A percentile compares a stretch with the other conserved stretches of the same genome.
These are phyloP conservation scores for Ambrosia hybrid DNA, from an alignment of 140 eudicot genomes.

Conservation along the genomic window DNA sequence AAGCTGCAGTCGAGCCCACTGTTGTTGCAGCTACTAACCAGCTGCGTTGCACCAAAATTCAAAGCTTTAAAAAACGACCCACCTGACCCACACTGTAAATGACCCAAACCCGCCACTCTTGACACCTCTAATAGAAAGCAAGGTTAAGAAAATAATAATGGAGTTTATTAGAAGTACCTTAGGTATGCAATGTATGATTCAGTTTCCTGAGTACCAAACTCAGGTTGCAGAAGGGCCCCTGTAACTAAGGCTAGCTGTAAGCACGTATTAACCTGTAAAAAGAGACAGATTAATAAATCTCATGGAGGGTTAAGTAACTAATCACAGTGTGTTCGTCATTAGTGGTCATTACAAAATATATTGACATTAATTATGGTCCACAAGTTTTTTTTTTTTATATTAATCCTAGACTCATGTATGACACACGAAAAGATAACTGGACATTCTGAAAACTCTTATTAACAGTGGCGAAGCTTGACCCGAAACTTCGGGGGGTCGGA, in stretches of 20 bases:
- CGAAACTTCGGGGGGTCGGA: no score
- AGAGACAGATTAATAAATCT: not conserved
- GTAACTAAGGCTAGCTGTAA: conserved; percentile 82
- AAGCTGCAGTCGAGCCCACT: conserved; percentile 83
- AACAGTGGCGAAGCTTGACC: no score
- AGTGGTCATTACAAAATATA: no score
- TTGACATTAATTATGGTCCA: no score
- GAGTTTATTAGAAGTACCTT: conserved; percentile 45
- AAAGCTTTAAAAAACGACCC: not conserved
- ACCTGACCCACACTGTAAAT: not conserved
- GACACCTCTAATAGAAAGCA: not conserved
- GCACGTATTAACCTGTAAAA: conserved; percentile 79
- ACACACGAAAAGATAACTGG: not conserved
- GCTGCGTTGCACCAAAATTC: conserved; percentile 37
- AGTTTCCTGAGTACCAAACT: conserved; percentile 72
- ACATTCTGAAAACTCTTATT: not conserved
- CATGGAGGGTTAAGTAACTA: not conserved
- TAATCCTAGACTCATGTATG: not conserved
- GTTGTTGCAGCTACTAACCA: conserved; percentile 95
- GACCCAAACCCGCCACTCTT: not conserved
- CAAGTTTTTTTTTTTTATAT: not conserved
- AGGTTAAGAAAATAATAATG: not conserved
- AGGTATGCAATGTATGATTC: conserved; percentile 66
- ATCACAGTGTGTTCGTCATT: no score
- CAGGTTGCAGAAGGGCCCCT: conserved; percentile 94